phyloP scores from a whole-genome alignment of 2,329 filamentous ascomycete genomes.

The Nannizzia gypsea region DNA sequence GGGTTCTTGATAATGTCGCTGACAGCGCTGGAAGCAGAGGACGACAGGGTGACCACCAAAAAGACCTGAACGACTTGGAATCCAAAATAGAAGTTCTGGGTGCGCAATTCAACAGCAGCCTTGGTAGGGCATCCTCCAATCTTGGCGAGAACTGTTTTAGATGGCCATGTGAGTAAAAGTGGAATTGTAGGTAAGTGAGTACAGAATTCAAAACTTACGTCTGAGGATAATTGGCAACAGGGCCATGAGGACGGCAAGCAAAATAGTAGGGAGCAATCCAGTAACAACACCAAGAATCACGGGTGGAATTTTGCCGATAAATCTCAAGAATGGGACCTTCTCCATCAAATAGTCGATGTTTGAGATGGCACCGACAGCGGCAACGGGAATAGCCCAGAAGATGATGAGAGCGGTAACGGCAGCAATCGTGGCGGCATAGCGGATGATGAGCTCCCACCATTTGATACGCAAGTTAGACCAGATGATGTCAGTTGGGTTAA shows the following conservation, averaged over 20 bases:
- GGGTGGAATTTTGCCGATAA: slow-evolving; percentile 58
- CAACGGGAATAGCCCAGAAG: slow-evolving; percentile 73
- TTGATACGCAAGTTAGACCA: slow-evolving; percentile 76
- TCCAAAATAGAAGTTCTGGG: slow-evolving; percentile 76
- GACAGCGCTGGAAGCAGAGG: slow-evolving; percentile 61
- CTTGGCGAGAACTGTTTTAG: slow-evolving; percentile 55
- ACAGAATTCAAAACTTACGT: slow-evolving; percentile 36
- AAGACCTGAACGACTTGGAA: slow-evolving; percentile 74
- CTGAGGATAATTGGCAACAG: slow-evolving; percentile 73
- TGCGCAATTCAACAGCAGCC: slow-evolving; percentile 72
- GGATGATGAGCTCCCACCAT: slow-evolving; percentile 74
- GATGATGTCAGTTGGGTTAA: slow-evolving; percentile 69
- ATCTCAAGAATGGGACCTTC: slow-evolving; percentile 56
- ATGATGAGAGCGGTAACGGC: slow-evolving; percentile 68
- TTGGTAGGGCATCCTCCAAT: slow-evolving; percentile 67
- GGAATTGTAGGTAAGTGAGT: background rate
- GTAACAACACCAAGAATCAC: slow-evolving; percentile 71
- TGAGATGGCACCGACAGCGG: slow-evolving; percentile 71
- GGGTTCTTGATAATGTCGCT: slow-evolving; percentile 54
- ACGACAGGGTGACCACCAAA: slow-evolving; percentile 70
- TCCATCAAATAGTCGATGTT: slow-evolving; percentile 62
- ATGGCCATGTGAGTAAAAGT: background rate
- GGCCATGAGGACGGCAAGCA: slow-evolving; percentile 74
- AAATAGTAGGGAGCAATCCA: slow-evolving; percentile 67
- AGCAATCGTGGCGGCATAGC: slow-evolving; percentile 55